phyloP scores from a whole-genome alignment of 2,329 filamentous ascomycete genomes.

The Ampelomyces quisqualis region DNA sequence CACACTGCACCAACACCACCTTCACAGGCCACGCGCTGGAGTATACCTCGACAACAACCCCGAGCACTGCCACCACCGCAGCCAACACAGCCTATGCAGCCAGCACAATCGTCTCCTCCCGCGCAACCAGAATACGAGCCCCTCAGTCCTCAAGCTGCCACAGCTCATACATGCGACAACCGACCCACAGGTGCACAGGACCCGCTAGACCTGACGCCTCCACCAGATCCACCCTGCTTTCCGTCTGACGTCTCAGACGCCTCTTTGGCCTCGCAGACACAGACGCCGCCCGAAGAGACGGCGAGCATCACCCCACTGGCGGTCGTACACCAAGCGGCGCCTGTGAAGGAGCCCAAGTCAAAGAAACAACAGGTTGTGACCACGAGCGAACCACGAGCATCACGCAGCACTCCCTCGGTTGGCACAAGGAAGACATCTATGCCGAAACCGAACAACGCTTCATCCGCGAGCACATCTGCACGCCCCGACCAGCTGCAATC shows the following conservation, averaged over 20 bases:
- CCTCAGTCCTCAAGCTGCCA: constrained; percentile 7
- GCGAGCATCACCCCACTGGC: constrained; percentile 12
- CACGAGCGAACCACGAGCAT: constrained; percentile 49
- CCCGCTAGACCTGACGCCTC: constrained; percentile 18
- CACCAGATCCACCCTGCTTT: constrained; percentile 12
- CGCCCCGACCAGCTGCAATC: constrained; percentile 36
- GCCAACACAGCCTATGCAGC: constrained; percentile 10
- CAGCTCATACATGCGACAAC: constrained; percentile 7
- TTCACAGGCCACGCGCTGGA: constrained; percentile 33
- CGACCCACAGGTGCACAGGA: constrained; percentile 13
- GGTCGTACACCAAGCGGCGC: constrained; percentile 11
- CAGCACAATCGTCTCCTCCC: too few species aligned
- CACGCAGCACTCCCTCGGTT: constrained; percentile 39
- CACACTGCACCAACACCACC: constrained; percentile 30
- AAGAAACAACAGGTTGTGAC: constrained; percentile 47
- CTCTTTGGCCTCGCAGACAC: constrained; percentile 37
- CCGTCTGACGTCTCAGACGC: constrained; percentile 11
- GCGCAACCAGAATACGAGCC: too few species aligned
- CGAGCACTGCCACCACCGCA: constrained; percentile 7
- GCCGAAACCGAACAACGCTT: constrained; percentile 34
- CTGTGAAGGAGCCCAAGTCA: constrained; percentile 31
- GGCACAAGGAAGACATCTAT: constrained; percentile 46
- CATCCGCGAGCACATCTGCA: constrained; percentile 16
- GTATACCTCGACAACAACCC: constrained; percentile 20
- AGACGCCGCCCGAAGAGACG: constrained; percentile 45